A percentile compares a stretch with the other conserved stretches of the same genome.
Conservation (phyloP, 1,284 basidiomycete genomes). For the Agroathelia rolfsii region DNA sequence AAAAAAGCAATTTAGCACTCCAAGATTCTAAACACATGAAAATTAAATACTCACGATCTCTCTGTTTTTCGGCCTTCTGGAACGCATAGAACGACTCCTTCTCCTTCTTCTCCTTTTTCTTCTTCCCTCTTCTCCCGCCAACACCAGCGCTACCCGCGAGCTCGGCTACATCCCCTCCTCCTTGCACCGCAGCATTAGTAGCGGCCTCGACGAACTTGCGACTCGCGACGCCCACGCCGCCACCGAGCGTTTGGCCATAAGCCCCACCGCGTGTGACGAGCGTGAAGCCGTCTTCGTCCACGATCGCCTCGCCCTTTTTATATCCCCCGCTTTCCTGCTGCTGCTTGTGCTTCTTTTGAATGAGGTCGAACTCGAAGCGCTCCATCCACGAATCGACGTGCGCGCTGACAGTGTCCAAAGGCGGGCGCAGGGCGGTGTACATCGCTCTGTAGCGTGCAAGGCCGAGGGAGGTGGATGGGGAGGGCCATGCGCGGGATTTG, state of each 20-base stretch:
- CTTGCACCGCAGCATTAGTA: slow-evolving; percentile 34
- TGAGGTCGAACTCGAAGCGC: slow-evolving; percentile 63
- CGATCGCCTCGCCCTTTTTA: slow-evolving; percentile 71
- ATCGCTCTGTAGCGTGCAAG: slow-evolving; percentile 59
- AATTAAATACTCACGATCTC: slow-evolving; percentile 49
- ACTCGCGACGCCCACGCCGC: slow-evolving; percentile 70
- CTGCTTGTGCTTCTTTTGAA: slow-evolving; percentile 49
- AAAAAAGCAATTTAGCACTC: slow-evolving; percentile 7
- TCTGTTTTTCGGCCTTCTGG: slow-evolving; percentile 80
- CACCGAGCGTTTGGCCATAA: slow-evolving; percentile 77
- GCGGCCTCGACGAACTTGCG: slow-evolving; percentile 58
- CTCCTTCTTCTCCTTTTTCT: slow-evolving; percentile 62
- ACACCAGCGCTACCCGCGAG: slow-evolving; percentile 15
- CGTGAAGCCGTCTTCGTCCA: slow-evolving; percentile 90
- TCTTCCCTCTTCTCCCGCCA: slow-evolving; percentile 23
- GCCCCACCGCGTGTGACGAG: slow-evolving; percentile 81
- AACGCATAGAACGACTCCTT: slow-evolving; percentile 80
- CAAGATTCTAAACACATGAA: slow-evolving; percentile 2
- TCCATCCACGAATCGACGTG: slow-evolving; percentile 74
- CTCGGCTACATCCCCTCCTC: slow-evolving; percentile 38
- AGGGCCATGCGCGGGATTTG: slow-evolving; percentile 52
- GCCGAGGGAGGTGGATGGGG: slow-evolving; percentile 53
- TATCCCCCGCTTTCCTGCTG: slow-evolving; percentile 63
- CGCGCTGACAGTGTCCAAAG: slow-evolving; percentile 56
- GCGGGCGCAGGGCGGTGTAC: slow-evolving; percentile 59